Base-by-base conservation (phyloP, 257 asterid species). In the Ilex asprella region DNA sequence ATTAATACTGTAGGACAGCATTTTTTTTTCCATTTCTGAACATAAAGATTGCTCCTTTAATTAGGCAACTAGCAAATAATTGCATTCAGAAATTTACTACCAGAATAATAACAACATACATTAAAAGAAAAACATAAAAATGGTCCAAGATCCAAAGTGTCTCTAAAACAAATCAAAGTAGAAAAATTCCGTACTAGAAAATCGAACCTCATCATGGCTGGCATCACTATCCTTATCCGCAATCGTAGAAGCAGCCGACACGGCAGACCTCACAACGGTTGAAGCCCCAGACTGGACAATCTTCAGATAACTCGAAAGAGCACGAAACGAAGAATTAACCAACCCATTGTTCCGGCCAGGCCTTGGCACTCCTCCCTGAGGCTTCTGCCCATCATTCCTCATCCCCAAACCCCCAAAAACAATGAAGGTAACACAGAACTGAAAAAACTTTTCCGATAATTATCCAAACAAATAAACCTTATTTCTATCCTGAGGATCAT, bases 211-310 rank as follows among this genome's bases (percentile, higher is more conserved):
- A 74, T 83, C 84, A 69, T 75, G 79, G 73, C 29, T 76, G 14
- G 83, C 68, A 14, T 89, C 88, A 3, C 50, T 66, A 13, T 86
- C 95, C 79, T 87, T 86, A 50, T 91, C 97, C 74, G 79, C 91
- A 43, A 82, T 75, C 15, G 89, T 82, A 0, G 95, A 85, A 73
- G 97, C 92, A n/a, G 96, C 92, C 1, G 91, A 84, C 4, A 95
- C 95, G 44, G 93, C 93, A 54, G 95, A 91, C 84, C 81, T 79
- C 46, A 86, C 96, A 55, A 88, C 95, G 2, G 85, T 65, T 0
- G 91, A 85, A 12, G 95, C 95, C 55, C 97, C 87, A 0, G 91
- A 83, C 2, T 97, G 86, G 63, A 86, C 92, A 74, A 81, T 77
- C 86, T 74, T 88, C 63, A 84, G 64, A 70, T 75, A 86, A 58